Percentiles rank a stretch among this genome's conserved stretches.
Evolutionary conservation across 257 asterid genomes (phyloP).

Genomic region (Nyctanthes arbortristis): DNA sequence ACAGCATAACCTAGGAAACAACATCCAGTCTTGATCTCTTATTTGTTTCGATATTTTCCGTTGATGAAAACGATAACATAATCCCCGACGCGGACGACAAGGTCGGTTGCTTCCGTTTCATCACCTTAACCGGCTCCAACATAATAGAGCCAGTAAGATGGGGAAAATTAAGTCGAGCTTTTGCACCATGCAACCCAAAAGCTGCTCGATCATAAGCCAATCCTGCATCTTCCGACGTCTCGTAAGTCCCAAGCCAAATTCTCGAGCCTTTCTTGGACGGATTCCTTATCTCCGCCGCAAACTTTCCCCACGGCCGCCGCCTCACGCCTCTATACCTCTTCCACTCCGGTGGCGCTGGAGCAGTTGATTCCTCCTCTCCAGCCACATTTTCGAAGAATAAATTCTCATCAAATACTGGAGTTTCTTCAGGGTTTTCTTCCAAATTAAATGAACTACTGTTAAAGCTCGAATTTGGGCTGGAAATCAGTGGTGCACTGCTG

Average conservation of each 20-base stretch:
- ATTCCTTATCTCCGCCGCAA: slow-evolving; percentile 56
- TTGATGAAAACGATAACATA: neutral
- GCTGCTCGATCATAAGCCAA: slow-evolving; percentile 52
- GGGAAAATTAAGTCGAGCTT: slow-evolving; percentile 51
- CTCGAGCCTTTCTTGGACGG: slow-evolving; percentile 43
- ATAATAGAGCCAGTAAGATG: slow-evolving; percentile 38
- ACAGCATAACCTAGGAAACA: too few relatives aligned
- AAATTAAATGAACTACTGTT: neutral
- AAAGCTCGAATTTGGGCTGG: too few relatives aligned
- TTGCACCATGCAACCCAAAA: slow-evolving; percentile 39
- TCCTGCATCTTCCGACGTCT: slow-evolving; percentile 62
- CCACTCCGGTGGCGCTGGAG: slow-evolving; percentile 34
- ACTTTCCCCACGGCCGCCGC: slow-evolving; percentile 59
- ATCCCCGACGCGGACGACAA: neutral
- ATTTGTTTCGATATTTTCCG: too few relatives aligned
- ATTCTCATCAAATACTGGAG: too few relatives aligned
- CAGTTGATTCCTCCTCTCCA: too few relatives aligned
- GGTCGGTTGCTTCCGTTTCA: slow-evolving; percentile 18
- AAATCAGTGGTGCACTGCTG: too few relatives aligned
- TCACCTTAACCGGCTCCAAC: slow-evolving; percentile 35
- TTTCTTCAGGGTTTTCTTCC: neutral
- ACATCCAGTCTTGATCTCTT: too few relatives aligned
- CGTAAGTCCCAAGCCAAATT: slow-evolving; percentile 56
- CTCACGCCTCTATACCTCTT: slow-evolving; percentile 51
- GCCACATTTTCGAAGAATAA: too few relatives aligned